Conservation (phyloP, 1,284 basidiomycete genomes). For the Naganishia albida region DNA sequence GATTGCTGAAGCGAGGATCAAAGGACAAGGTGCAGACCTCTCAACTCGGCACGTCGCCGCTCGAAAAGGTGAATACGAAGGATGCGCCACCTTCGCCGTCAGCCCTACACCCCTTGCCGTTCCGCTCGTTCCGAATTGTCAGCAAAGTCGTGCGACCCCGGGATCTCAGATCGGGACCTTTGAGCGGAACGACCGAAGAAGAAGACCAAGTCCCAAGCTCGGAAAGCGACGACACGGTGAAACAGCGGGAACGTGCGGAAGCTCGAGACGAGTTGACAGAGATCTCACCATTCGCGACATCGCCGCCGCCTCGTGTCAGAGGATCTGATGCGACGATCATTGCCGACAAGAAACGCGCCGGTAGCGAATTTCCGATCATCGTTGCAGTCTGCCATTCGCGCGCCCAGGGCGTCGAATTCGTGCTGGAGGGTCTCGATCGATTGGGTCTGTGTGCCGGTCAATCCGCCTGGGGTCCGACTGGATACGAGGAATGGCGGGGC, state of each 20-base stretch:
- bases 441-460: slow-evolving; percentile 50
- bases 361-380: slow-evolving; percentile 52
- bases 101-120: slow-evolving; percentile 44
- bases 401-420: slow-evolving; percentile 53
- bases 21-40: slow-evolving; percentile 24
- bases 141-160: slow-evolving; percentile 48
- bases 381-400: slow-evolving; percentile 53
- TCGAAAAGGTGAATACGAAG: neutral
- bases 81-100: neutral
- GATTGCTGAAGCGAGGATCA: slow-evolving; percentile 15
- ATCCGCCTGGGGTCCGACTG: slow-evolving; percentile 53
- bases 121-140: slow-evolving; percentile 51
- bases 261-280: slow-evolving; percentile 8
- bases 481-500: slow-evolving; percentile 54
- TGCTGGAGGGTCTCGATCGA: slow-evolving; percentile 53
- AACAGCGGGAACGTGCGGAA: slow-evolving; percentile 10
- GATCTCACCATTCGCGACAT: slow-evolving; percentile 6
- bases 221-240: slow-evolving; percentile 9
- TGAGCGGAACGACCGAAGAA: slow-evolving; percentile 1
- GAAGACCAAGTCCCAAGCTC: neutral
- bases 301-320: neutral
- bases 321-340: slow-evolving; percentile 25
- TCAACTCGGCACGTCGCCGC: neutral
- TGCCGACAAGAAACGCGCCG: slow-evolving; percentile 35
- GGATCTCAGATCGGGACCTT: slow-evolving; percentile 44